Evolutionary conservation across 1,139 yeast species (phyloP).

Genomic region (Geotrichum reessii): DNA sequence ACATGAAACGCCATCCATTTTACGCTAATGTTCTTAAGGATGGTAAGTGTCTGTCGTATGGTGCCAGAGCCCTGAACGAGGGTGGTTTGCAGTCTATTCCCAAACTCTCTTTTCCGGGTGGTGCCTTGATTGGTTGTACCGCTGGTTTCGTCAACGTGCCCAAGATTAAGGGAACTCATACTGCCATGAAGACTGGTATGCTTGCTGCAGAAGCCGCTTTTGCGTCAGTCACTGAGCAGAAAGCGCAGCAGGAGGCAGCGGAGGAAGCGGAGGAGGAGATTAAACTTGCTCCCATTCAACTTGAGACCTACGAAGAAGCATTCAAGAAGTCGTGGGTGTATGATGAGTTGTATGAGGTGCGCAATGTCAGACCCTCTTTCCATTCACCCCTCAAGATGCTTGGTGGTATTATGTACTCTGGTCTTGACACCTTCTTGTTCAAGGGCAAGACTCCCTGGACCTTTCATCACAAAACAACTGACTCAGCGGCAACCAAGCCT

Average conservation of each 20-base stretch:
- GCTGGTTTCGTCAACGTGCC: slow-evolving; percentile 98
- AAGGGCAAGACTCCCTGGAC: slow-evolving; percentile 87
- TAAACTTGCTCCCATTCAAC: slow-evolving; percentile 36
- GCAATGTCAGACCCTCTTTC: slow-evolving; percentile 91
- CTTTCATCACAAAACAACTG: slow-evolving; percentile 62
- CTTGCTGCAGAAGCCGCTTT: slow-evolving; percentile 85
- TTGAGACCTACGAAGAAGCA: slow-evolving; percentile 55
- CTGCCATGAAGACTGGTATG: slow-evolving; percentile 93
- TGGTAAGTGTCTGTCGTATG: slow-evolving; percentile 89
- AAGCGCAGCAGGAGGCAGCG: slow-evolving; percentile 35
- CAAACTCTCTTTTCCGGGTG: slow-evolving; percentile 86
- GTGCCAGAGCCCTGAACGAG: slow-evolving; percentile 92
- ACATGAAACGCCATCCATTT: slow-evolving; percentile 85
- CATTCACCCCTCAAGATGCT: slow-evolving; percentile 60
- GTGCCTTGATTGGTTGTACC: slow-evolving; percentile 85
- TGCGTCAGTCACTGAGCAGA: slow-evolving; percentile 41
- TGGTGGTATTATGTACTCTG: slow-evolving; percentile 81
- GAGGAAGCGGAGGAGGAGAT: slow-evolving; percentile 37
- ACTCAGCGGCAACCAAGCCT: slow-evolving; percentile 60
- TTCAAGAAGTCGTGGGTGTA: slow-evolving; percentile 78
- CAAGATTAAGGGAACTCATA: slow-evolving; percentile 95
- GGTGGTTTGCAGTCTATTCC: slow-evolving; percentile 95
- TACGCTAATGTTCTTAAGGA: slow-evolving; percentile 72
- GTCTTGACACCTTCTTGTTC: slow-evolving; percentile 72
- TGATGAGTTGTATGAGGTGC: slow-evolving; percentile 71